Conservation (phyloP, 164 flowering plant genomes). For the Chimonanthus praecox region DNA sequence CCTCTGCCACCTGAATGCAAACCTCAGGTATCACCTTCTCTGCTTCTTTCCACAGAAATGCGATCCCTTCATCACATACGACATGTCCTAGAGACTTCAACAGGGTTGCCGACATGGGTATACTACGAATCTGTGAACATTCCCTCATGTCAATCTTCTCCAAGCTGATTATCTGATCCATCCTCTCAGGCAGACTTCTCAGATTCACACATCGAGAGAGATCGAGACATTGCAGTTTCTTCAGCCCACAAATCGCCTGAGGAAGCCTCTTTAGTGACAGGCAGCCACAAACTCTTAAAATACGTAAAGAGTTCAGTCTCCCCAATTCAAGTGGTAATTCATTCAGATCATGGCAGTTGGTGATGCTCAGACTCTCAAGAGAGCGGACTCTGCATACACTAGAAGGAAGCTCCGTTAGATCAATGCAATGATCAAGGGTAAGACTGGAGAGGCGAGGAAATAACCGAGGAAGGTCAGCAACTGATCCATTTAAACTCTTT, state of each 20-base stretch:
- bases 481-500: slow-evolving; percentile 26
- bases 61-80: slow-evolving; percentile 61
- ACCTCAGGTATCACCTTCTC: slow-evolving; percentile 31
- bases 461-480: slow-evolving; percentile 27
- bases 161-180: slow-evolving; percentile 38
- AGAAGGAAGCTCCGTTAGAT: slow-evolving; percentile 43
- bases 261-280: slow-evolving; percentile 51
- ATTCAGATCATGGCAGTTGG: slow-evolving; percentile 58
- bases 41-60: slow-evolving; percentile 52
- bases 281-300: slow-evolving; percentile 58
- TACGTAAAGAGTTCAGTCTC: slow-evolving; percentile 29
- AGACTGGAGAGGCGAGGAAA: slow-evolving; percentile 61
- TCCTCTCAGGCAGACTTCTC: slow-evolving; percentile 49
- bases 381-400: slow-evolving; percentile 35
- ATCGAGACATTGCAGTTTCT: slow-evolving; percentile 48
- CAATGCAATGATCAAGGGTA: slow-evolving; percentile 67
- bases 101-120: slow-evolving; percentile 38
- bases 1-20: slow-evolving; percentile 49
- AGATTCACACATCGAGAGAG: slow-evolving; percentile 64
- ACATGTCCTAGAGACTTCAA: slow-evolving; percentile 42
- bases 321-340: slow-evolving; percentile 51
- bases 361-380: slow-evolving; percentile 51
- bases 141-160: slow-evolving; percentile 86
- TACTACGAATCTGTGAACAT: slow-evolving; percentile 36
- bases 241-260: slow-evolving; percentile 34